A percentile compares a stretch with the other conserved stretches of the same genome.
phyloP scores from a whole-genome alignment of 441 rosid genomes.

The Isatis lusitanica region DNA sequence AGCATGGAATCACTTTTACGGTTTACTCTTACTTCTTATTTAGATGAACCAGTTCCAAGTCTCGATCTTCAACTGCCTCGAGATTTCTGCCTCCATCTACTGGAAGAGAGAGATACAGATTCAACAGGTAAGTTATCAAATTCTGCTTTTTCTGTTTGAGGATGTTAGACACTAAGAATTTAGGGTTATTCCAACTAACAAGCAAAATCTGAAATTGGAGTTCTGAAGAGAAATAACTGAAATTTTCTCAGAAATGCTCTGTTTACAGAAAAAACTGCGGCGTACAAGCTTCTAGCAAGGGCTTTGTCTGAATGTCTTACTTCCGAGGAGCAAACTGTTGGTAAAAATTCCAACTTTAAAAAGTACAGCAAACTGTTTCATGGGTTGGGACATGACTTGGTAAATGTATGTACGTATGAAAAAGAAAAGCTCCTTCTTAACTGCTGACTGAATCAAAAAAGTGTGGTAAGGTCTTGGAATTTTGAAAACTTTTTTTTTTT shows the following conservation, averaged over 20 bases:
- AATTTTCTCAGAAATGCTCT: neutral
- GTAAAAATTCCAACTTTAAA: slow-evolving; percentile 29
- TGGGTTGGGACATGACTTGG: slow-evolving; percentile 35
- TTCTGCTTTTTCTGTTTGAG: neutral
- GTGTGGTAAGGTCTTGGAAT: neutral
- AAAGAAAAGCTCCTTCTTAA: neutral
- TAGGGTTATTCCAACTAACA: neutral
- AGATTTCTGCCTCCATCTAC: slow-evolving; percentile 33
- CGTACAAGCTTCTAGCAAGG: slow-evolving; percentile 51
- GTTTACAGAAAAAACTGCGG: slow-evolving; percentile 34
- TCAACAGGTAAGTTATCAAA: slow-evolving; percentile 13
- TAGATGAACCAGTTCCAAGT: slow-evolving; percentile 19
- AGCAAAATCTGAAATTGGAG: neutral
- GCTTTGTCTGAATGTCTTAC: slow-evolving; percentile 47
- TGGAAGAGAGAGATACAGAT: slow-evolving; percentile 23
- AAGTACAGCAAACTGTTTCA: slow-evolving; percentile 42
- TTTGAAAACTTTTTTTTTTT: neutral
- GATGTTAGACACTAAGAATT: neutral
- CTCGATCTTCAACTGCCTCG: slow-evolving; percentile 28
- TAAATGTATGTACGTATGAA: slow-evolving; percentile 32
- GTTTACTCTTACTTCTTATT: slow-evolving; percentile 18
- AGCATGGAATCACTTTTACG: slow-evolving; percentile 12
- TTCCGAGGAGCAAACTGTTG: slow-evolving; percentile 29
- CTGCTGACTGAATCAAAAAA: neutral
- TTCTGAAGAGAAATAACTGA: neutral